Evolutionary conservation across 23 red algal species (phyloP), one percentile per base, ranked within the genome.

Genomic region (Gracilariopsis chorda): DNA sequence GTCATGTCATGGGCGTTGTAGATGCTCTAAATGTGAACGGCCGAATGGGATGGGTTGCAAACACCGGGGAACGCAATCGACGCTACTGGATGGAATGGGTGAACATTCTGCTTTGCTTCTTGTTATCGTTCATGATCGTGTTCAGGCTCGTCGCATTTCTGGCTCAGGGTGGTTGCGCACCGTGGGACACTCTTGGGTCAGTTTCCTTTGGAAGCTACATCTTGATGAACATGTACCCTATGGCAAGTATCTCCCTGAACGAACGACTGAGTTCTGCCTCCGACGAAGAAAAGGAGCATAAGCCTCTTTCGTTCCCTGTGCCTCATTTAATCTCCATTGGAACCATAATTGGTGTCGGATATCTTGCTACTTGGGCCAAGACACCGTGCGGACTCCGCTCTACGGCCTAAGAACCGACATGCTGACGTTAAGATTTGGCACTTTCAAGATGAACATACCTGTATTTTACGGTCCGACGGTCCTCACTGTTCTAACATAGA

Each of bases 31-130:
- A 58, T 64, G 65, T 74, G 9, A 78, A 80, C 35, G 57, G 70
- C 28, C 55, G 78, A 37, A 80, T 94, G 80, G 67, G 79, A 32
- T 94, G 91, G 91, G 91, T 94, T 6, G 91, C 91, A 23, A 94
- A 94, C 73, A 94, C 91, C 3, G 91, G 91, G 43, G 68, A 94
- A 55, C 80, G 91, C 29, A 79, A 77, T 53, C 24, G 91, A 53
- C 39, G 80, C 57, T 58, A 84, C 21, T 84, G 91, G 79, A 85
- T 94, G 80, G 91, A 94, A 78, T 94, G 91, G 91, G 73, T 94
- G 45, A 94, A 94, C 59, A 87, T 94, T 7, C 27, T 77, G 0
- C 44, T 94, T 24, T 74, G 63, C 42, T 19, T 78, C 0, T 24
- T 94, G 24, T 56, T 94, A 55, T 45, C 39, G n/a, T 51, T 80